Percentiles rank a stretch among this genome's conserved stretches.
Evolutionary conservation across 2,329 filamentous ascomycete genomes (phyloP).

Genomic region (Bipolaris bicolor): DNA sequence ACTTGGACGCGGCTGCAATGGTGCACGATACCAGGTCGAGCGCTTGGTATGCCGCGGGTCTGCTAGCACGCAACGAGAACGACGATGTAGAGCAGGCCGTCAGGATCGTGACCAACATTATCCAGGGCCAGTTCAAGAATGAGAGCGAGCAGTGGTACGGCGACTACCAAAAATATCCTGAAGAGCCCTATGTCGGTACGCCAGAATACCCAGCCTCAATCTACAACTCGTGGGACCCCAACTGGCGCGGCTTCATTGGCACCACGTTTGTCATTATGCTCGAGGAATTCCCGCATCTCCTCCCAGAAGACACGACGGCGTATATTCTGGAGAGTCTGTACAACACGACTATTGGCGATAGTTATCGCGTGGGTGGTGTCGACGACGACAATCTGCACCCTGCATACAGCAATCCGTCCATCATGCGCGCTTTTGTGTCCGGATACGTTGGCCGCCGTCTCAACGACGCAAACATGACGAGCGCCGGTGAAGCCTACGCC

Average conservation of each 20-base stretch:
- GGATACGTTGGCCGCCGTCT: conserved; percentile 64
- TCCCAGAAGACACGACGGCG: conserved; percentile 47
- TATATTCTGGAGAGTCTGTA: conserved; percentile 61
- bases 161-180: conserved; percentile 61
- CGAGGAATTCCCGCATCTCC: conserved; percentile 63
- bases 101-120: conserved; percentile 61
- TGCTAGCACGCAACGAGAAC: conserved; percentile 61
- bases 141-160: conserved; percentile 62
- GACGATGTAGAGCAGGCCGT: conserved; percentile 59
- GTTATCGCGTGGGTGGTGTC: conserved; percentile 66
- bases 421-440: conserved; percentile 68
- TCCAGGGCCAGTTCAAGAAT: conserved; percentile 60
- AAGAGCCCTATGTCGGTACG: conserved; percentile 64
- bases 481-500: conserved; percentile 62
- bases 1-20: conserved; percentile 56
- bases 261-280: conserved; percentile 64
- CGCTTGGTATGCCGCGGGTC: conserved; percentile 65
- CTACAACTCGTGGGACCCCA: conserved; percentile 67
- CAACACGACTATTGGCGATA: conserved; percentile 64
- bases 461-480: conserved; percentile 65
- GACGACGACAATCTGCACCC: conserved; percentile 68
- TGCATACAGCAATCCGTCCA: conserved; percentile 64
- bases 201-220: conserved; percentile 57
- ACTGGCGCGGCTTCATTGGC: conserved; percentile 69
- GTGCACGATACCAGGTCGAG: conserved; percentile 64